These are phyloP conservation scores for Bertia moriformis DNA, from an alignment of 2,329 filamentous ascomycete genomes.

Conservation along the genomic window DNA sequence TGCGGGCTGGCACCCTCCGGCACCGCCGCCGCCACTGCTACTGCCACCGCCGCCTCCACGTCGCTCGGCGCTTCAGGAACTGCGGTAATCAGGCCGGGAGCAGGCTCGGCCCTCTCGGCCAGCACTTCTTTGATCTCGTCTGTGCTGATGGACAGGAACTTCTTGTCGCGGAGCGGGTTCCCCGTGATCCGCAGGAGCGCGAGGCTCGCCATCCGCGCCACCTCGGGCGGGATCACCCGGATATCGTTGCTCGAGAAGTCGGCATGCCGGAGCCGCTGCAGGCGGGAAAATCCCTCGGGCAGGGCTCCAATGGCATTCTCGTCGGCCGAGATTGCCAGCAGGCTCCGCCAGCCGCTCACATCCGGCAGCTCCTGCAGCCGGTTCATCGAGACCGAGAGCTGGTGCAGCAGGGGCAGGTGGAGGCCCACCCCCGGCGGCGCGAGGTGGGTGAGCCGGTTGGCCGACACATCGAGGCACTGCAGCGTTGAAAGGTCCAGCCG, in stretches of 20 bases:
- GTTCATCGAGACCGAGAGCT: conserved; percentile 69
- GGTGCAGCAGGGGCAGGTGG: conserved; percentile 57
- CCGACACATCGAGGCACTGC: conserved; percentile 63
- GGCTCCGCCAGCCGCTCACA: conserved; percentile 56
- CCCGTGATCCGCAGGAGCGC: conserved; percentile 64
- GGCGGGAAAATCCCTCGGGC: conserved; percentile 59
- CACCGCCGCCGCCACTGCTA: neutral
- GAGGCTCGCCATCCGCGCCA: conserved; percentile 68
- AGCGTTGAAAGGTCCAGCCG: conserved; percentile 47
- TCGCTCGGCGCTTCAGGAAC: conserved; percentile 2
- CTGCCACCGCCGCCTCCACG: conserved; percentile 3
- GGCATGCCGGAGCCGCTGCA: conserved; percentile 57
- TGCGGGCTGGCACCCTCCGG: conserved; percentile 2
- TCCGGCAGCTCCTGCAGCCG: conserved; percentile 60
- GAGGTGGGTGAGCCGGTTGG: conserved; percentile 54
- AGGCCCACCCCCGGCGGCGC: conserved; percentile 27
- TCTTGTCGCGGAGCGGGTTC: conserved; percentile 84
- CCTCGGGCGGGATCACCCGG: conserved; percentile 56
- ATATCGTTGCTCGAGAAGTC: conserved; percentile 82
- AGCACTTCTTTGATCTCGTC: conserved; percentile 69
- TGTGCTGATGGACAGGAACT: conserved; percentile 65
- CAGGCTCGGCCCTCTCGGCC: conserved; percentile 49
- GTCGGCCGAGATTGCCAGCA: conserved; percentile 62
- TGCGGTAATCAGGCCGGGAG: conserved; percentile 19
- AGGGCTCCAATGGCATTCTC: conserved; percentile 67